A percentile compares a stretch with the other conserved stretches of the same genome.
phyloP scores from a whole-genome alignment of 805 yeast species.

The Sugiyamaella lignohabitans region DNA sequence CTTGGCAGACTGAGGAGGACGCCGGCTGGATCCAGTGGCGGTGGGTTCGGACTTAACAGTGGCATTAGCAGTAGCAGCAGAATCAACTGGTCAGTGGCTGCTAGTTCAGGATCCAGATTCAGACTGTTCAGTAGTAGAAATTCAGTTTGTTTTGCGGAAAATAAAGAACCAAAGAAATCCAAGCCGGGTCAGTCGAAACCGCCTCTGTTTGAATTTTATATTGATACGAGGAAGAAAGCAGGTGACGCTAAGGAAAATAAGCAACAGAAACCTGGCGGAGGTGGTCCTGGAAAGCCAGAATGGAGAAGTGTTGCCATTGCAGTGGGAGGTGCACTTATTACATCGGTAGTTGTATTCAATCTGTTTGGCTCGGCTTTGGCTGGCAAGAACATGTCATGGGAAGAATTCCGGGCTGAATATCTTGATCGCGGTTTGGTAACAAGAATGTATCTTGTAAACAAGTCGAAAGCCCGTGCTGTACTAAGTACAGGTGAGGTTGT shows the following conservation, averaged over 20 bases:
- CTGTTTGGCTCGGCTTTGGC: constrained; percentile 2
- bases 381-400: constrained; percentile 68
- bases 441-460: constrained; percentile 69
- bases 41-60: no score
- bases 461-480: constrained; percentile 64
- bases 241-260: not conserved
- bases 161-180: no score
- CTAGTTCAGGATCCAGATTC: no score
- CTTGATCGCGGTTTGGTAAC: constrained; percentile 74
- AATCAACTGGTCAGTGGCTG: no score
- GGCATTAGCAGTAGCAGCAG: no score
- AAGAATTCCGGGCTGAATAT: constrained; percentile 73
- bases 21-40: no score
- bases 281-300: constrained; percentile 4
- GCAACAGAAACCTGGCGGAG: not conserved
- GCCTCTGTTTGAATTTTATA: constrained; percentile 3
- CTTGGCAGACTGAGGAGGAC: no score
- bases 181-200: not conserved
- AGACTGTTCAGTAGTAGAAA: no score
- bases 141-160: no score
- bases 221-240: constrained; percentile 3
- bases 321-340: constrained; percentile 8
- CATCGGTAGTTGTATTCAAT: constrained; percentile 8
- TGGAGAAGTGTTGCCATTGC: constrained; percentile 7
- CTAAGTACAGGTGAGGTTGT: constrained; percentile 37